Conservation (phyloP, 1,284 basidiomycete genomes). For the Neonothopanus nambi region DNA sequence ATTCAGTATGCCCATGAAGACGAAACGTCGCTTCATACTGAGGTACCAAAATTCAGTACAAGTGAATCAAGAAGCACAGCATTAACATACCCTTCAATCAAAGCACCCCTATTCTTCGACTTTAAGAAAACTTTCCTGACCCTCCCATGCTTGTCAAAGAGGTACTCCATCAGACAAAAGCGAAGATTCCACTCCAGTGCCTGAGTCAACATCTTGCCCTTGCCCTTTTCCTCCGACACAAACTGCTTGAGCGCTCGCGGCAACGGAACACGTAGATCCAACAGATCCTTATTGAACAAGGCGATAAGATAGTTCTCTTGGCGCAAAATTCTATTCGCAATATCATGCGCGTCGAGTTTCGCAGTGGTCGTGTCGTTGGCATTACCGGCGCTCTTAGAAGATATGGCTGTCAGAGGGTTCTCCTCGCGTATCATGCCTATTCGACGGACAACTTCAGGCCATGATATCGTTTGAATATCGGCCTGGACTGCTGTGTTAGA, state of each 20-base stretch:
- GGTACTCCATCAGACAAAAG: slow-evolving; percentile 92
- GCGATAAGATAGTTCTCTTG: slow-evolving; percentile 99
- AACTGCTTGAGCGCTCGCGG: slow-evolving; percentile 57
- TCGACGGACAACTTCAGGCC: slow-evolving; percentile 91
- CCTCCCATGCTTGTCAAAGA: slow-evolving; percentile 86
- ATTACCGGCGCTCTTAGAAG: slow-evolving; percentile 55
- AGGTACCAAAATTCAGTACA: slow-evolving; percentile 4
- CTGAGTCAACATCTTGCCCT: slow-evolving; percentile 79
- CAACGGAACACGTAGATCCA: slow-evolving; percentile 85
- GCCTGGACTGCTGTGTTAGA: slow-evolving; percentile 48
- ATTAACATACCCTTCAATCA: slow-evolving; percentile 83
- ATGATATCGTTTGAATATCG: slow-evolving; percentile 96
- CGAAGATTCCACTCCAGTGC: slow-evolving; percentile 96
- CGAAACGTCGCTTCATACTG: slow-evolving; percentile 83
- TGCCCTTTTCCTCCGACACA: slow-evolving; percentile 50
- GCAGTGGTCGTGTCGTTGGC: slow-evolving; percentile 54
- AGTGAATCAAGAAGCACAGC: background rate
- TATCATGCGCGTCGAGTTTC: slow-evolving; percentile 95
- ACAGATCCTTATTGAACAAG: slow-evolving; percentile 93
- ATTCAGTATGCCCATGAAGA: slow-evolving; percentile 96
- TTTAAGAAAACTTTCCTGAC: slow-evolving; percentile 91
- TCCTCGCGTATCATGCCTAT: slow-evolving; percentile 88
- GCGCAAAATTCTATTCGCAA: slow-evolving; percentile 94
- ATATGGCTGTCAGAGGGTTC: slow-evolving; percentile 86
- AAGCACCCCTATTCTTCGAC: slow-evolving; percentile 71